Conservation (phyloP, 108 stramenopile species). For the Conticribra guillardii region DNA sequence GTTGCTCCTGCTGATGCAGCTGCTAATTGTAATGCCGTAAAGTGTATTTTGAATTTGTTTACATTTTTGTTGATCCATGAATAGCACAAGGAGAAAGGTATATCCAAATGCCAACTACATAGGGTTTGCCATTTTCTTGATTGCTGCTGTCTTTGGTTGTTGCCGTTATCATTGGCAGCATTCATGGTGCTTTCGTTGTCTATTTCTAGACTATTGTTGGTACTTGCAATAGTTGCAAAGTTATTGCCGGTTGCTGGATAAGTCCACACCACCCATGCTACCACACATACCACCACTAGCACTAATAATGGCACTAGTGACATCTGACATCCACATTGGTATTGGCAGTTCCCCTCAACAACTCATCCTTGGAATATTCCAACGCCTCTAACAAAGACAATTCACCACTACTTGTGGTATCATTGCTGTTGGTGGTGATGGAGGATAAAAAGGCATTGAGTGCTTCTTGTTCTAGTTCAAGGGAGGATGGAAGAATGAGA, state of each 20-base stretch:
- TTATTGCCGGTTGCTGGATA: too few species aligned
- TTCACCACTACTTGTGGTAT: neutral
- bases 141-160: too few species aligned
- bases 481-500: neutral
- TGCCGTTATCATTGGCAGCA: neutral
- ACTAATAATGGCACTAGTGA: too few species aligned
- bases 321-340: too few species aligned
- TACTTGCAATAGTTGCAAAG: too few species aligned
- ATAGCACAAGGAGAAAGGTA: neutral
- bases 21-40: neutral
- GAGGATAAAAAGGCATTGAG: conserved; percentile 1
- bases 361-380: neutral
- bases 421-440: too few species aligned
- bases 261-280: too few species aligned
- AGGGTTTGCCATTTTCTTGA: neutral
- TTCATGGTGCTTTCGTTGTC: neutral
- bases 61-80: neutral
- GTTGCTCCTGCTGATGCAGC: neutral
- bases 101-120: neutral
- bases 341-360: neutral
- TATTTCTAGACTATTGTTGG: neutral
- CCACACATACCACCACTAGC: too few species aligned
- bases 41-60: too few species aligned
- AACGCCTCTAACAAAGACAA: conserved; percentile 6
- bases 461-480: neutral